phyloP scores from a whole-genome alignment of 495 filamentous ascomycete species.

The Cryomyces antarcticus region DNA sequence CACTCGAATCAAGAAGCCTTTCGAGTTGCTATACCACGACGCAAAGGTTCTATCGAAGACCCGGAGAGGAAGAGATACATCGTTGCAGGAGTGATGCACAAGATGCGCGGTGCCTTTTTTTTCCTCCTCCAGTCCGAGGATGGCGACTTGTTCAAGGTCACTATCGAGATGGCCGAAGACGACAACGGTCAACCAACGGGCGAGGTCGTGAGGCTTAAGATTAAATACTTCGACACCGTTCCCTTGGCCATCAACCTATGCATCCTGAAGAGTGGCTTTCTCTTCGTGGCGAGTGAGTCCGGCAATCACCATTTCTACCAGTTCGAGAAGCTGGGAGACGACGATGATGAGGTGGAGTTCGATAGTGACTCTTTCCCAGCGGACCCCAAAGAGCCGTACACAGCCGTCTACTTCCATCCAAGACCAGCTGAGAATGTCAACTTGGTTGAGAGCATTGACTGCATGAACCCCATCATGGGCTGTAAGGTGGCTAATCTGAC shows the following conservation, averaged over 20 bases:
- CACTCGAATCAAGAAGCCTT: conserved; percentile 83
- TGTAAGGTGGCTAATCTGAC: conserved; percentile 77
- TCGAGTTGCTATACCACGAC: conserved; percentile 71
- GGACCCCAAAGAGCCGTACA: conserved; percentile 45
- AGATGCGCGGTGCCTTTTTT: conserved; percentile 92
- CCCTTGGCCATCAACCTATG: conserved; percentile 69
- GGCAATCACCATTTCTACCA: conserved; percentile 93
- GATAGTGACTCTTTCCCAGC: conserved; percentile 63
- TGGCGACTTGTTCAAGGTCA: conserved; percentile 93
- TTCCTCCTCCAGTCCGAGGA: conserved; percentile 91
- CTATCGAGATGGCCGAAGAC: conserved; percentile 75
- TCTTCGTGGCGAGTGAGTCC: conserved; percentile 80
- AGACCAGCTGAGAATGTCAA: conserved; percentile 61
- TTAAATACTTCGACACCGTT: conserved; percentile 96
- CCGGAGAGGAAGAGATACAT: conserved; percentile 75
- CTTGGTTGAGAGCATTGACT: conserved; percentile 67
- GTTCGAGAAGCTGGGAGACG: conserved; percentile 94
- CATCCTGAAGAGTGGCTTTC: conserved; percentile 87
- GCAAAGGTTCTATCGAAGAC: conserved; percentile 73
- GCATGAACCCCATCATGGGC: conserved; percentile 77
- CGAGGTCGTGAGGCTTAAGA: conserved; percentile 63
- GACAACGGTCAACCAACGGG: conserved; percentile 55
- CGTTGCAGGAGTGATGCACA: conserved; percentile 85
- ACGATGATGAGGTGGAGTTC: conserved; percentile 69
- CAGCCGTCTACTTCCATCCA: conserved; percentile 67